phyloP scores from a whole-genome alignment of 306 rosid genomes.

The Cicer pinnatifidum region DNA sequence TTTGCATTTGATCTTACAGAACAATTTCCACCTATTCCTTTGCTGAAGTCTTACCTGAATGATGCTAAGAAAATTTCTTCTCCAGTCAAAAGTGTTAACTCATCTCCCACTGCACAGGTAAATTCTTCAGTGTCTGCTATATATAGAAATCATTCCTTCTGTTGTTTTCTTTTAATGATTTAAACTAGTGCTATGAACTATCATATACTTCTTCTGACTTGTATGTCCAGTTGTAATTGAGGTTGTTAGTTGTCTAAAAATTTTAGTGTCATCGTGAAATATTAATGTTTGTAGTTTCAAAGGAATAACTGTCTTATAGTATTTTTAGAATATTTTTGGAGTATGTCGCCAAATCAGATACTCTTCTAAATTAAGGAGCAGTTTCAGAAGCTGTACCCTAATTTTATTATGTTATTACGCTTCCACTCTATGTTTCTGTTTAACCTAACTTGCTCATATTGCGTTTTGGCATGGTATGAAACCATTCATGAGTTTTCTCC shows the following conservation, averaged over 20 bases:
- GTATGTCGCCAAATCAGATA: background rate
- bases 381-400: background rate
- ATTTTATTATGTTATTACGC: background rate
- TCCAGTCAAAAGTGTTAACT: slow-evolving; percentile 67
- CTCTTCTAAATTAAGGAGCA: background rate
- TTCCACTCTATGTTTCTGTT: background rate
- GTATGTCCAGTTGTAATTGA: background rate
- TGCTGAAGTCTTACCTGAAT: slow-evolving; percentile 85
- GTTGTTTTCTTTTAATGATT: slow-evolving; percentile 32
- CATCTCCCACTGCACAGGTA: slow-evolving; percentile 84
- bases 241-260: slow-evolving; percentile 7
- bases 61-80: slow-evolving; percentile 80
- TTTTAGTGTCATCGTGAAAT: background rate
- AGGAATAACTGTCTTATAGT: background rate
- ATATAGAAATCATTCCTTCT: background rate
- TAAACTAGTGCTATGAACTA: slow-evolving; percentile 29
- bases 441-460: background rate
- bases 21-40: slow-evolving; percentile 76
- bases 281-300: slow-evolving; percentile 15
- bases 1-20: slow-evolving; percentile 83
- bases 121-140: slow-evolving; percentile 21
- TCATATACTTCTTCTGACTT: slow-evolving; percentile 16
- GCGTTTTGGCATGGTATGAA: slow-evolving; percentile 14
- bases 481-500: slow-evolving; percentile 11
- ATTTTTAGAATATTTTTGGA: background rate